phyloP scores from a whole-genome alignment of 106 monocot genomes.

The Chionographis japonica region DNA sequence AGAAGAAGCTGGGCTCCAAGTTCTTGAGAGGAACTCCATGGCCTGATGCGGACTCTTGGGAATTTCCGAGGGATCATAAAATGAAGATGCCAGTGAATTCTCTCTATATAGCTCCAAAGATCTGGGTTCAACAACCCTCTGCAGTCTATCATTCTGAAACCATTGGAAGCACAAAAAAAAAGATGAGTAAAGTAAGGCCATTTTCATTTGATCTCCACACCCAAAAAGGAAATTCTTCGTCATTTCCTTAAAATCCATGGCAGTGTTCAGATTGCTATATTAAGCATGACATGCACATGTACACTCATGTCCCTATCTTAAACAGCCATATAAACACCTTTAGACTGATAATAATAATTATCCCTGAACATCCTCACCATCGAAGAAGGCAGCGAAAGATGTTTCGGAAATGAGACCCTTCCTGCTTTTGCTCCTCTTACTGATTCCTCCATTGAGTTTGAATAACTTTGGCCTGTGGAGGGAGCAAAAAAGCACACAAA shows the following conservation, averaged over 20 bases:
- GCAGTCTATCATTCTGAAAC: conserved; percentile 25
- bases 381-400: conserved; percentile 8
- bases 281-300: not conserved
- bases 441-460: conserved; percentile 16
- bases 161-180: not conserved
- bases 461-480: not conserved
- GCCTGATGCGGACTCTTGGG: conserved; percentile 44
- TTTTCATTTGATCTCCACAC: conserved; percentile 34
- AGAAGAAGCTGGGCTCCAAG: conserved; percentile 72
- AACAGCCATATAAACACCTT: conserved; percentile 21
- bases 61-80: conserved; percentile 11
- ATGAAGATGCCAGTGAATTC: conserved; percentile 16
- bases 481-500: not conserved
- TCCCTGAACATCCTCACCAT: conserved; percentile 3
- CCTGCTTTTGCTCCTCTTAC: conserved; percentile 19
- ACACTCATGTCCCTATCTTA: conserved; percentile 44
- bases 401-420: conserved; percentile 16
- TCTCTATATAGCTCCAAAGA: conserved; percentile 1
- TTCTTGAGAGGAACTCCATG: conserved; percentile 69
- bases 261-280: too few relatives aligned
- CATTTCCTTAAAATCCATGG: too few relatives aligned
- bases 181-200: conserved; percentile 34
- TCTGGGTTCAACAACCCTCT: conserved; percentile 4
- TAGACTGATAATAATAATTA: too few relatives aligned
- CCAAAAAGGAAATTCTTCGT: not conserved